Base-by-base conservation (phyloP, 1,284 basidiomycete genomes). In the Pseudomicrostroma phylloplanum region DNA sequence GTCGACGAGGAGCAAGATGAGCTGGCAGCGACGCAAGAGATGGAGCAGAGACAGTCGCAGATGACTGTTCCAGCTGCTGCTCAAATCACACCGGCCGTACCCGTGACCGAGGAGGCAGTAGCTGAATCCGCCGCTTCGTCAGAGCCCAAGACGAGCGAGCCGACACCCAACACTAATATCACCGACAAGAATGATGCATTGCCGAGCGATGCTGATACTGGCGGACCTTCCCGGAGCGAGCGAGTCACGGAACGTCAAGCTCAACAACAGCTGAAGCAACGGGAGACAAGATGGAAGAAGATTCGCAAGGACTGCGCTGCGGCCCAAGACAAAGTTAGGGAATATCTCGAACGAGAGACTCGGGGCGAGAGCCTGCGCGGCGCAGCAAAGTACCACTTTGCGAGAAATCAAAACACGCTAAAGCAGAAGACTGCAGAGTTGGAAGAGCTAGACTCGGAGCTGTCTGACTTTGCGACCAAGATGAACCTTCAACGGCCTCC, bases 381-480 rank as follows among this genome's bases (percentile, higher is more conserved):
- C 21, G 51, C 17, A 26, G 43, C 43, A 21, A 17, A 48, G 12
- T 21, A 48, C 21, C 46, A 48, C 8, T 19, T 54, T 6, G 23
- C 51, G 51, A 13, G n/a, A 7, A 13, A 25, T 13, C 19, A 54
- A 25, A 17, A 54, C 6, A 54, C n/a, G 51, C 21, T 54, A 2
- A 26, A 23, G 21, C 19, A 54, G 51, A 15, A 15, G 13, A 15
- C 21, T 6, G 25, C 13, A 15, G 17, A 54, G 51, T 25, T 54
- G 17, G 51, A 54, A 13, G 51, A 54, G 51, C n/a, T 54, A 15
- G 51, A 54, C 21, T 23, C 51, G 21, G 51, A 54, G 21, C 13
- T 54, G 51, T 54, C 51, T 26, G 51, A 54, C 21, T 54, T 15
- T 17, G 15, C 51, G 8, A 26, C 17, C 6, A 26, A 19, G 13